These are phyloP conservation scores for Boletus vermiculosoides DNA, from an alignment of 768 basidiomycete genomes.

Conservation along the genomic window DNA sequence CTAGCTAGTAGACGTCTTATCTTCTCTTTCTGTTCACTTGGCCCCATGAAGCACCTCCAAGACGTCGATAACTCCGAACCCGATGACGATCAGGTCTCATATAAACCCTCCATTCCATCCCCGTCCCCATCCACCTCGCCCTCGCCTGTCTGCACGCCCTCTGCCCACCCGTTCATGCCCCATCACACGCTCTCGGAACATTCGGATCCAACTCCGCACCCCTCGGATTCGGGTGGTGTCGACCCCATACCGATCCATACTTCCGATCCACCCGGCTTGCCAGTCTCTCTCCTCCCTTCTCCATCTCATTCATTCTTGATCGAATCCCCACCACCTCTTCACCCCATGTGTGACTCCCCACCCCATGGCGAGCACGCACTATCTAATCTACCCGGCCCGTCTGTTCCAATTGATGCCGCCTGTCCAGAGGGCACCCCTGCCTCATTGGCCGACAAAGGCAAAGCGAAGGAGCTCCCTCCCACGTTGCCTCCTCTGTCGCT, in stretches of 20 bases:
- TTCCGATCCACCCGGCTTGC: constrained; percentile 12
- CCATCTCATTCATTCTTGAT: constrained; percentile 10
- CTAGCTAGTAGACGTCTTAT: constrained; percentile 7
- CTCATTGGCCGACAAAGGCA: constrained; percentile 49
- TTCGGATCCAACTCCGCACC: constrained; percentile 5
- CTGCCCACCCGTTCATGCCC: constrained; percentile 14
- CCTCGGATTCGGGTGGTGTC: neutral
- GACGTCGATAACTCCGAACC: constrained; percentile 51
- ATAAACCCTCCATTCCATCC: constrained; percentile 8
- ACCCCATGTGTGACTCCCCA: constrained; percentile 6
- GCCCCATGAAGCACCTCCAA: constrained; percentile 39
- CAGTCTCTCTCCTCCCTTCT: constrained; percentile 14
- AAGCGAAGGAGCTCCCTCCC: constrained; percentile 52
- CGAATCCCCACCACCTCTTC: neutral
- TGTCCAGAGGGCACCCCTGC: constrained; percentile 15
- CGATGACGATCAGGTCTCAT: neutral
- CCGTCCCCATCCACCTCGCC: constrained; percentile 1
- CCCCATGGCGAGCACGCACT: constrained; percentile 2
- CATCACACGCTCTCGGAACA: constrained; percentile 12
- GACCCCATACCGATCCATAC: neutral
- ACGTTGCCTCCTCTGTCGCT: constrained; percentile 66
- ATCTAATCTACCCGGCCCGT: constrained; percentile 30
- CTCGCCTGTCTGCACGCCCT: constrained; percentile 5
- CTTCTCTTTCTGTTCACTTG: constrained; percentile 22
- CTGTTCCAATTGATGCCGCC: constrained; percentile 11